These are phyloP conservation scores for Stemphylium vesicarium DNA, from an alignment of 2,329 filamentous ascomycete genomes.

Conservation along the genomic window DNA sequence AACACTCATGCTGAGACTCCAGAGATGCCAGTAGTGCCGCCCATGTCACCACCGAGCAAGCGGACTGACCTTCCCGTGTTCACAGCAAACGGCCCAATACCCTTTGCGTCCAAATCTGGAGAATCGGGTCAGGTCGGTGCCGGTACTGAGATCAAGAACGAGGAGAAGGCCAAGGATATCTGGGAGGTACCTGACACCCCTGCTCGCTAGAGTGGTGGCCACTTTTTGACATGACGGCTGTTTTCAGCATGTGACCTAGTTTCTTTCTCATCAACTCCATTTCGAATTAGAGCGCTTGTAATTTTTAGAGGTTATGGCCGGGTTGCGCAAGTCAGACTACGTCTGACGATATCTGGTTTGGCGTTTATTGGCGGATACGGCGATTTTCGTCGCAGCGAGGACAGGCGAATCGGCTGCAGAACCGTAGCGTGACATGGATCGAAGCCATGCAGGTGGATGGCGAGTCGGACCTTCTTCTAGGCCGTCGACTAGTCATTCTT, in stretches of 20 bases:
- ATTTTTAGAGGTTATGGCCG: slow-evolving; percentile 2
- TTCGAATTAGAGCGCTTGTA: not conserved
- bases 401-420: slow-evolving; percentile 8
- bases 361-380: slow-evolving; percentile 7
- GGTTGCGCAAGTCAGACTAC: not conserved
- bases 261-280: not conserved
- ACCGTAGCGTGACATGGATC: slow-evolving; percentile 2
- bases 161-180: slow-evolving; percentile 35
- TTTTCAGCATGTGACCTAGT: not conserved
- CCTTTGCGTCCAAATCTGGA: slow-evolving; percentile 39
- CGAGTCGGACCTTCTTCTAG: not conserved
- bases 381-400: not conserved
- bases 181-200: slow-evolving; percentile 58
- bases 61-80: slow-evolving; percentile 58
- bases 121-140: slow-evolving; percentile 4
- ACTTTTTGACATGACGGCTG: not conserved
- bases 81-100: slow-evolving; percentile 49
- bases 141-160: slow-evolving; percentile 6
- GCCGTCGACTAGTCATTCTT: not conserved
- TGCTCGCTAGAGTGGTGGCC: slow-evolving; percentile 19
- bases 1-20: slow-evolving; percentile 27
- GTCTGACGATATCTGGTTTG: slow-evolving; percentile 1
- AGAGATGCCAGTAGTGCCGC: slow-evolving; percentile 14
- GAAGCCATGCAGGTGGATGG: not conserved
- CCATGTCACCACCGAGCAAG: slow-evolving; percentile 41